A percentile compares a stretch with the other conserved stretches of the same genome.
phyloP scores from a whole-genome alignment of 1,284 basidiomycete species.

The Phlebopus sp. region DNA sequence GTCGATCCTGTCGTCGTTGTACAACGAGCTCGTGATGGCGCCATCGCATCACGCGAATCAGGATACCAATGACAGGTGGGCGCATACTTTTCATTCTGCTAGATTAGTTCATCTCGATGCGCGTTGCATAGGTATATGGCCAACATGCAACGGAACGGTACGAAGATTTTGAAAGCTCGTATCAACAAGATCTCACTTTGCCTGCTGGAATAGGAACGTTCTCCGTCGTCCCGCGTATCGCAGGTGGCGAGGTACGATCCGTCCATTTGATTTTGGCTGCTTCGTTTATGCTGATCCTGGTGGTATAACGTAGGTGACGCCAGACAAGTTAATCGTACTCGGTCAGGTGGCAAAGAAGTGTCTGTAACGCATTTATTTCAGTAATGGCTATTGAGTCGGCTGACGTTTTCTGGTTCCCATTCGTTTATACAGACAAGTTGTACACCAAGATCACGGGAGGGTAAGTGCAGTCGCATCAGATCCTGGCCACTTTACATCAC shows the following conservation, averaged over 20 bases:
- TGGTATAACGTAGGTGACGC: slow-evolving; percentile 45
- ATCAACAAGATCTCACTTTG: background rate
- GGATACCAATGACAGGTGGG: slow-evolving; percentile 59
- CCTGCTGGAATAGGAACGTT: slow-evolving; percentile 47
- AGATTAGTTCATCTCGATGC: slow-evolving; percentile 8
- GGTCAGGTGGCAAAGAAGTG: slow-evolving; percentile 72
- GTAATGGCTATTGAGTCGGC: too few species aligned
- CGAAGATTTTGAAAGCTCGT: background rate
- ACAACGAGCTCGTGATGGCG: slow-evolving; percentile 69
- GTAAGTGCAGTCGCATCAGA: too few species aligned
- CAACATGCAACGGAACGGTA: slow-evolving; percentile 74
- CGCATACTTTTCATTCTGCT: background rate
- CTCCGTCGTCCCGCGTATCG: slow-evolving; percentile 70
- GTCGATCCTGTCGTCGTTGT: slow-evolving; percentile 62
- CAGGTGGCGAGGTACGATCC: slow-evolving; percentile 53
- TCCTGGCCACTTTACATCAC: too few species aligned
- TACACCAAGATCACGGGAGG: slow-evolving; percentile 69
- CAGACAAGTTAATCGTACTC: slow-evolving; percentile 67
- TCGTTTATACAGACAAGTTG: slow-evolving; percentile 37
- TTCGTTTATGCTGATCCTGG: too few species aligned
- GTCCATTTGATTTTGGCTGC: too few species aligned
- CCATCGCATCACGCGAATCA: slow-evolving; percentile 67
- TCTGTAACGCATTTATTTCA: slow-evolving; percentile 17
- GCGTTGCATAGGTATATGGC: slow-evolving; percentile 50
- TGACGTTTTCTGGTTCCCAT: too few species aligned